These are phyloP conservation scores for Coemansia sp. DNA, from an alignment of 192 early-diverging fungal species.

Conservation along the genomic window DNA sequence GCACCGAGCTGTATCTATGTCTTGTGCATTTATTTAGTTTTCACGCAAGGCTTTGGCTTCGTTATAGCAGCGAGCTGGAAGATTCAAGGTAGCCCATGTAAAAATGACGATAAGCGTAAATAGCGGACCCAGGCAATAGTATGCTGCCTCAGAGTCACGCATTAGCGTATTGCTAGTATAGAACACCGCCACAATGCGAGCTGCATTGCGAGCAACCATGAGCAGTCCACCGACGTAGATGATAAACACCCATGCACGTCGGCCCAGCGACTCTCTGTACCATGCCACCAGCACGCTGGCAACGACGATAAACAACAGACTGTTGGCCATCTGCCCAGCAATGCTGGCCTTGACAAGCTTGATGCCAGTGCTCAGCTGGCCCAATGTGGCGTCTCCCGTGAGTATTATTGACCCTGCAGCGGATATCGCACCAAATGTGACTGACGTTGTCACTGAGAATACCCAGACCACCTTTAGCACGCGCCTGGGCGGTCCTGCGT, in stretches of 20 bases:
- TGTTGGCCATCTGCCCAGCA: constrained; percentile 11
- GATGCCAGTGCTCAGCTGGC: neutral
- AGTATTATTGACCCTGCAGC: constrained; percentile 10
- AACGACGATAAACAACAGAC: constrained; percentile 2
- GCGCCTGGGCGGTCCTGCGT: neutral
- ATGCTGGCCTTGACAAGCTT: constrained; percentile 21
- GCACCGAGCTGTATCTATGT: neutral
- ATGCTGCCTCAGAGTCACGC: constrained; percentile 13
- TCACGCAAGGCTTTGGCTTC: neutral
- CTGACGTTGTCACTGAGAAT: neutral
- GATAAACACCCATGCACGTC: neutral
- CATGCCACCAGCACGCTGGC: neutral
- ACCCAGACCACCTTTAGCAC: neutral
- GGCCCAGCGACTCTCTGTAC: constrained; percentile 6
- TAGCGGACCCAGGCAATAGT: constrained; percentile 20
- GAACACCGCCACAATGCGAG: constrained; percentile 9
- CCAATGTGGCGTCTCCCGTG: neutral
- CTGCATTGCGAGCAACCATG: constrained; percentile 5
- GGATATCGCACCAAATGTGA: constrained; percentile 15
- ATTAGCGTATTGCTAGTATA: constrained; percentile 1
- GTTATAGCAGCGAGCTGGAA: constrained; percentile 7
- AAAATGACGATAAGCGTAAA: constrained; percentile 9
- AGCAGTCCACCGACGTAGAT: constrained; percentile 13
- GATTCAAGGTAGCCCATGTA: constrained; percentile 14
- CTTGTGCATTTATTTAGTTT: neutral